A percentile compares a stretch with the other conserved stretches of the same genome.
phyloP scores from a whole-genome alignment of 495 filamentous ascomycete genomes.

The Aspergillus nidulans region DNA sequence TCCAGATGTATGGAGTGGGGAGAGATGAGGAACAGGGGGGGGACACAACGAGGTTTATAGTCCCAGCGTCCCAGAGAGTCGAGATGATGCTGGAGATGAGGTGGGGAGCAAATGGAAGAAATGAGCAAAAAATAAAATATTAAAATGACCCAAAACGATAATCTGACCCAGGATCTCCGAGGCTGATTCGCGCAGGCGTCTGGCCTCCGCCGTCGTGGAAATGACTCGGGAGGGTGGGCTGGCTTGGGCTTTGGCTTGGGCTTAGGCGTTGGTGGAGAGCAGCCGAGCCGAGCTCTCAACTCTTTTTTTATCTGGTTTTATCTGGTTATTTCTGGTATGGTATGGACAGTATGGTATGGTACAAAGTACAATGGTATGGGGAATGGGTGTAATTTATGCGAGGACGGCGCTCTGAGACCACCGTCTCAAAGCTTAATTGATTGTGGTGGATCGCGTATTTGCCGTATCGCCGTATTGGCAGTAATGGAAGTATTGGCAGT shows the following conservation, averaged over 20 bases:
- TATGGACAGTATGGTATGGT: neutral
- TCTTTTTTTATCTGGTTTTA: neutral
- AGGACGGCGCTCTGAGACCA: slow-evolving; percentile 16
- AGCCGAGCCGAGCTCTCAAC: neutral
- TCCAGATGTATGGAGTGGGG: slow-evolving; percentile 20
- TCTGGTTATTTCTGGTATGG: neutral
- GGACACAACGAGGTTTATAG: slow-evolving; percentile 22
- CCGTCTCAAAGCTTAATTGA: slow-evolving; percentile 44
- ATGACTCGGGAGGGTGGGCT: slow-evolving; percentile 8
- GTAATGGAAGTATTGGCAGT: too few species aligned
- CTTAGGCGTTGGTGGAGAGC: neutral
- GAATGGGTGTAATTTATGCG: neutral
- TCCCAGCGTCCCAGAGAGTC: slow-evolving; percentile 5
- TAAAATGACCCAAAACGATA: slow-evolving; percentile 1
- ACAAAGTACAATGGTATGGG: neutral
- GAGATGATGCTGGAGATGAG: slow-evolving; percentile 11
- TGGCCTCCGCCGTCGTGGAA: slow-evolving; percentile 15
- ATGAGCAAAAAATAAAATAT: slow-evolving; percentile 3
- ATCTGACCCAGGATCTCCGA: slow-evolving; percentile 9
- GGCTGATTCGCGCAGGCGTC: slow-evolving; percentile 22
- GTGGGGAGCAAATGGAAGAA: slow-evolving; percentile 16
- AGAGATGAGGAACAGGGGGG: slow-evolving; percentile 15
- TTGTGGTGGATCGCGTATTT: slow-evolving; percentile 14
- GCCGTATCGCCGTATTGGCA: neutral
- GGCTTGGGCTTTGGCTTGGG: neutral